Conservation (phyloP, 176 grass and related monocot species). For the Oryza australiensis region DNA sequence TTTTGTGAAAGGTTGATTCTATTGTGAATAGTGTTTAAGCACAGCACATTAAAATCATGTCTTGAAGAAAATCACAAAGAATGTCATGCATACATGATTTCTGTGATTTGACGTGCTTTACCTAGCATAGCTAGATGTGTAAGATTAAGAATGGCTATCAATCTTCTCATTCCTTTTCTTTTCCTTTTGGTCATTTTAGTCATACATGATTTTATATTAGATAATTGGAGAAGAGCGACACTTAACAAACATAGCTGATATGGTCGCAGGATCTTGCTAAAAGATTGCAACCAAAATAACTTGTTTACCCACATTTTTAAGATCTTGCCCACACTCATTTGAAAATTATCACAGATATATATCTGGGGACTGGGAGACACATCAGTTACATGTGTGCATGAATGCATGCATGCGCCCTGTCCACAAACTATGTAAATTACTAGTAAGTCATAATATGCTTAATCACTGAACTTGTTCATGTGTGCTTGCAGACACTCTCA, state of each 20-base stretch:
- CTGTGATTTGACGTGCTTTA: not conserved
- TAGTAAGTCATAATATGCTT: constrained; percentile 6
- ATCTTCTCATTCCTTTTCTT: not conserved
- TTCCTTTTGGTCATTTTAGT: not conserved
- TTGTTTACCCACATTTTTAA: not conserved
- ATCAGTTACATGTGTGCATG: not conserved
- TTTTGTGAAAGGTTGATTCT: constrained; percentile 15
- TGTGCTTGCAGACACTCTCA: constrained; percentile 63
- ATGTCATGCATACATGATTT: not conserved
- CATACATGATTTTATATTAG: not conserved
- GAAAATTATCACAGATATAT: not conserved
- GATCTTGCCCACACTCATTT: not conserved
- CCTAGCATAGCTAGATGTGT: not conserved
- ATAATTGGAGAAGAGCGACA: constrained; percentile 21
- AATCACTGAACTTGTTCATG: constrained; percentile 30
- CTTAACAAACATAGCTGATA: constrained; percentile 29
- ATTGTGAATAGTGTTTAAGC: too few relatives aligned
- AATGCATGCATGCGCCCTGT: not conserved
- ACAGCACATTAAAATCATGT: not conserved
- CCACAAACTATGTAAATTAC: not conserved
- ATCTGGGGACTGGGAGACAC: not conserved
- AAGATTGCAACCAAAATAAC: not conserved
- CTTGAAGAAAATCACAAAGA: not conserved
- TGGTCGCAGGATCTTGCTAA: constrained; percentile 29
- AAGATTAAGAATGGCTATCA: not conserved